phyloP scores from a whole-genome alignment of 345 rosid species.

The Moricandia moricandioides region DNA sequence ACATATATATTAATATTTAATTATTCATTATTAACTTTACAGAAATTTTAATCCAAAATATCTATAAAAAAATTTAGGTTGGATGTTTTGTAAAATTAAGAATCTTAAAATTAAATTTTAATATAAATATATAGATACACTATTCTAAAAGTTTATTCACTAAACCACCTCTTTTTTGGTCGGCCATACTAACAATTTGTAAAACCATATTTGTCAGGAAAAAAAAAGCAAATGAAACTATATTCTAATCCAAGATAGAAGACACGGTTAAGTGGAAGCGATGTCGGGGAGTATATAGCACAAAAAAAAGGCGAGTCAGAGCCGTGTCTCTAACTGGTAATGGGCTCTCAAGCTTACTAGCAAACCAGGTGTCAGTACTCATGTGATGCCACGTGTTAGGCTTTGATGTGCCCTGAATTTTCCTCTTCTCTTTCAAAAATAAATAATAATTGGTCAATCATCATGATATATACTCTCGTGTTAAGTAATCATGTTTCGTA shows the following conservation, averaged over 20 bases:
- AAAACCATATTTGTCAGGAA: background rate
- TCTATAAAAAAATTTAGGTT: no score
- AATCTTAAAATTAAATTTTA: no score
- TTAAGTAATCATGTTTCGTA: constrained; percentile 23
- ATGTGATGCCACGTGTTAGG: constrained; percentile 7
- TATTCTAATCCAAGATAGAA: background rate
- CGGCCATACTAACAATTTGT: no score
- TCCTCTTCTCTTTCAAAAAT: background rate
- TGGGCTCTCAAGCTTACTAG: background rate
- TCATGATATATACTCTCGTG: background rate
- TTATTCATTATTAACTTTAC: no score
- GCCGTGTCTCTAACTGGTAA: constrained; percentile 26
- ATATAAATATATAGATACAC: no score
- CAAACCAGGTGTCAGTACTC: constrained; percentile 13
- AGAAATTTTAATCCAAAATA: no score
- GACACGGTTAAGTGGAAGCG: background rate
- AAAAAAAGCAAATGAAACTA: background rate
- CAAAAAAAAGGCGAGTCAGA: background rate
- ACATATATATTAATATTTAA: no score
- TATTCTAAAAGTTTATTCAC: no score
- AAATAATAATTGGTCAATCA: constrained; percentile 18
- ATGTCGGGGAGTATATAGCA: constrained; percentile 9
- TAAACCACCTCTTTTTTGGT: no score
- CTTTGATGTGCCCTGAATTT: background rate
- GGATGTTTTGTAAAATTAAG: no score